Evolutionary conservation across 352 stramenopile species (phyloP).

Genomic region (Pythium biforme): DNA sequence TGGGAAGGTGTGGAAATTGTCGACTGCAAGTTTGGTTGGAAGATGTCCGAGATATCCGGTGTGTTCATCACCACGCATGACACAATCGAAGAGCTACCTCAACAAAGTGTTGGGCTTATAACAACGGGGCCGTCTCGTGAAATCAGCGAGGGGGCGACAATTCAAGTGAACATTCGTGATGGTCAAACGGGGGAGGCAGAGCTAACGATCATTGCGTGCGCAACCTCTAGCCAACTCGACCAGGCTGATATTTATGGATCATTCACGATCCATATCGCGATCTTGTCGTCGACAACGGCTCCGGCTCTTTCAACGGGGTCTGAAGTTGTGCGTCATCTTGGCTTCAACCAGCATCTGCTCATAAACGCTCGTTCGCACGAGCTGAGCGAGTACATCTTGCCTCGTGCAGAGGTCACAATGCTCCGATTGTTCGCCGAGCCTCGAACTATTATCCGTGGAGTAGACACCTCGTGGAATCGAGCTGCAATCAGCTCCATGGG

Average conservation of each 20-base stretch:
- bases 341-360: conserved; percentile 12
- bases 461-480: not conserved
- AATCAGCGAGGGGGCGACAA: not conserved
- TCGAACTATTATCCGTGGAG: not conserved
- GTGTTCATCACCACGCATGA: not conserved
- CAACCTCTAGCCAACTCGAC: not conserved
- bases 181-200: not conserved
- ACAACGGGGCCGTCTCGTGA: not conserved
- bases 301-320: not conserved
- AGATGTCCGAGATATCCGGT: not conserved
- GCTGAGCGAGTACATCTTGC: not conserved
- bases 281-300: not conserved
- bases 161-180: conserved; percentile 1
- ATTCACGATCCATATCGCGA: conserved; percentile 10
- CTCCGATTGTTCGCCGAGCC: conserved; percentile 5
- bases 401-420: not conserved
- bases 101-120: not conserved
- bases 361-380: not conserved
- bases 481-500: not conserved
- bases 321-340: not conserved
- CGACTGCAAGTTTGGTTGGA: conserved; percentile 14
- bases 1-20: not conserved
- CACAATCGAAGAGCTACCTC: not conserved
- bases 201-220: not conserved
- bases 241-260: not conserved